Conservation (phyloP, 768 basidiomycete species). For the Botryobasidium botryosum region DNA sequence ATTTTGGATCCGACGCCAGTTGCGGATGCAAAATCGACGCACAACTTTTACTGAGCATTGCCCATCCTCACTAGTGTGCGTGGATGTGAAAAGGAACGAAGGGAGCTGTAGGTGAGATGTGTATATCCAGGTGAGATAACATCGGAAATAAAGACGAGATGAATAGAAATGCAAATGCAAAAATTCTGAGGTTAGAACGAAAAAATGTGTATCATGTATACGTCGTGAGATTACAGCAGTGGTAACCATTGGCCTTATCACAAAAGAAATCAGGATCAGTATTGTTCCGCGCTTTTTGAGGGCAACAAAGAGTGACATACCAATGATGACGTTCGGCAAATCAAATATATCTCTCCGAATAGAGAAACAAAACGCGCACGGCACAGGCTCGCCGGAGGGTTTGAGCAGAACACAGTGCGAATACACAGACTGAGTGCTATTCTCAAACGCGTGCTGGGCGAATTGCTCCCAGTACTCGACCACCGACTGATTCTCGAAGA, state of each 20-base stretch:
- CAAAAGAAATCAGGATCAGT: constrained; percentile 7
- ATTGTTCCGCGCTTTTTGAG: not conserved
- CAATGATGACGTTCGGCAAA: constrained; percentile 75
- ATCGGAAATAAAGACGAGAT: not conserved
- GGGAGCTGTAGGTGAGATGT: too few species aligned
- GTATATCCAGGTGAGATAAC: too few species aligned
- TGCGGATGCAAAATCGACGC: too few species aligned
- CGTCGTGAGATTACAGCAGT: constrained; percentile 19
- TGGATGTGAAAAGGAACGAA: too few species aligned
- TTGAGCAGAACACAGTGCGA: constrained; percentile 82
- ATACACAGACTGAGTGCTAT: constrained; percentile 88
- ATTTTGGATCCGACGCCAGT: too few species aligned
- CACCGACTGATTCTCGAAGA: constrained; percentile 89
- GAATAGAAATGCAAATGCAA: not conserved
- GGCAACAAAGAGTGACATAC: constrained; percentile 24
- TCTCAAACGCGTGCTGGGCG: constrained; percentile 92
- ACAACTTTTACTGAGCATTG: too few species aligned
- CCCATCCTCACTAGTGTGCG: too few species aligned
- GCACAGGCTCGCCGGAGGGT: constrained; percentile 66
- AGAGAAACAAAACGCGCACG: constrained; percentile 90
- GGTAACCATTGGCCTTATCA: constrained; percentile 72
- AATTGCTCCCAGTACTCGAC: constrained; percentile 97
- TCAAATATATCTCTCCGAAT: constrained; percentile 87
- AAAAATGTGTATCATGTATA: not conserved
- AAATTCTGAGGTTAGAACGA: not conserved